Base-by-base conservation (phyloP, 306 rosid genomes). In the Cercis canadensis region DNA sequence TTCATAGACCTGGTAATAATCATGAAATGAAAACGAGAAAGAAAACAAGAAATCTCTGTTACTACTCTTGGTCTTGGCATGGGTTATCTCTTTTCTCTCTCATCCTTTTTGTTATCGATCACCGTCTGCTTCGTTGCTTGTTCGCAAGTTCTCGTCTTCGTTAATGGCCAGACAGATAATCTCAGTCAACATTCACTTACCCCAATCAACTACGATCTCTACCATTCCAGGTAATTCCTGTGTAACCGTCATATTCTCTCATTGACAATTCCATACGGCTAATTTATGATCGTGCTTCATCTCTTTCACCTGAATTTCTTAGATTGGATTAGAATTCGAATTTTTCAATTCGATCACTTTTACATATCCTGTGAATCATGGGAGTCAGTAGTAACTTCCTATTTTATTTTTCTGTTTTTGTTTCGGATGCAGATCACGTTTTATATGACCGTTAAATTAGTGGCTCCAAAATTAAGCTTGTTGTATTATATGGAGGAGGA, bases 191-290 rank as follows among this genome's bases (percentile, higher is more conserved):
- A 62, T 57, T 55, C 81, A 65, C 13, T 71, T 37, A 80, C 85
- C 32, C 84, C 82, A 46, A 86, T 95, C 77, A 79, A 95, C 63
- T 87, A 79, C 80, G 93, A 95, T 87, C 96, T 95, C 75, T 95
- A 91, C 70, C 97, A 86, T 81, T 95, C 96, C 76, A 86, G 97
- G 99, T 85, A 33, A 70, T 64, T 65, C 37, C 46, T 44, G 24
- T 66, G 19, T 24, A 18, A 46, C 13, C 47, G 9, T 16, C 53
- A 0, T 13, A 15, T 46, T n/a, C 9, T 56, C 19, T 9, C 31
- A 13, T 40, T n/a, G 15, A n/a, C 18, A 11, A 15, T 37, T 14
- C 7, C 12, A 31, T 29, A 24, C 18, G 15, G 46, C 15, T 54
- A 36, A 32, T 57, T 9, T 45, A 14, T 21, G 74, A 34, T 60